These are phyloP conservation scores for Rhinocladiella mackenziei DNA, from an alignment of 2,329 filamentous ascomycete species.

Conservation along the genomic window DNA sequence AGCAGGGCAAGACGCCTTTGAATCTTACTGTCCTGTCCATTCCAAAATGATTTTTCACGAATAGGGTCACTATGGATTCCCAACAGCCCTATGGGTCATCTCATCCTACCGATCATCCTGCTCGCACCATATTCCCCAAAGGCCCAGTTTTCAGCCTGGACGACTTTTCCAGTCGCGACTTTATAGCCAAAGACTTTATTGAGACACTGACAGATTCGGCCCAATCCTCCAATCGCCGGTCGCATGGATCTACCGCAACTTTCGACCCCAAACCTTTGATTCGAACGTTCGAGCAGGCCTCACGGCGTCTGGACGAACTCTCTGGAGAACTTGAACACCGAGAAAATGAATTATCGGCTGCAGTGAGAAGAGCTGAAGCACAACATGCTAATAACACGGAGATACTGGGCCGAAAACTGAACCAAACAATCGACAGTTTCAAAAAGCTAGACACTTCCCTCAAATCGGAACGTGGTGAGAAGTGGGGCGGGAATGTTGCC, in stretches of 20 bases:
- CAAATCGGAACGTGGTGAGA: conserved; percentile 45
- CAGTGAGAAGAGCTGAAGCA: conserved; percentile 83
- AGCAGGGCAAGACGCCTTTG: background rate
- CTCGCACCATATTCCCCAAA: conserved; percentile 68
- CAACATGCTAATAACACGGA: conserved; percentile 90
- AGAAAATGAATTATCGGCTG: conserved; percentile 85
- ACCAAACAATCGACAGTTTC: conserved; percentile 87
- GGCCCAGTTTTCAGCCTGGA: conserved; percentile 82
- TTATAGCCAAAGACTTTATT: conserved; percentile 97
- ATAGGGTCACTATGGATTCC: conserved; percentile 14
- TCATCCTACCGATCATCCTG: conserved; percentile 30
- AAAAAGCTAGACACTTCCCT: conserved; percentile 82
- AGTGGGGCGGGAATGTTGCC: conserved; percentile 72
- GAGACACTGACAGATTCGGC: conserved; percentile 85
- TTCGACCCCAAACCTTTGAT: conserved; percentile 98
- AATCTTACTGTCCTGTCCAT: background rate
- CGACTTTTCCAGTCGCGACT: conserved; percentile 84
- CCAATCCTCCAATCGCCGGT: conserved; percentile 73
- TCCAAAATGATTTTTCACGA: background rate
- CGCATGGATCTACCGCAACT: conserved; percentile 47
- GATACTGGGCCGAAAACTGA: conserved; percentile 80
- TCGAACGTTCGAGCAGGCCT: conserved; percentile 78
- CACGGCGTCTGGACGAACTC: conserved; percentile 48
- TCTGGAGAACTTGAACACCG: conserved; percentile 78
- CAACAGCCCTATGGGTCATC: conserved; percentile 13